Percentiles rank a stretch among this genome's conserved stretches.
These are phyloP conservation scores for Gossypium schwendimanii DNA, from an alignment of 441 rosid species.

Conservation along the genomic window DNA sequence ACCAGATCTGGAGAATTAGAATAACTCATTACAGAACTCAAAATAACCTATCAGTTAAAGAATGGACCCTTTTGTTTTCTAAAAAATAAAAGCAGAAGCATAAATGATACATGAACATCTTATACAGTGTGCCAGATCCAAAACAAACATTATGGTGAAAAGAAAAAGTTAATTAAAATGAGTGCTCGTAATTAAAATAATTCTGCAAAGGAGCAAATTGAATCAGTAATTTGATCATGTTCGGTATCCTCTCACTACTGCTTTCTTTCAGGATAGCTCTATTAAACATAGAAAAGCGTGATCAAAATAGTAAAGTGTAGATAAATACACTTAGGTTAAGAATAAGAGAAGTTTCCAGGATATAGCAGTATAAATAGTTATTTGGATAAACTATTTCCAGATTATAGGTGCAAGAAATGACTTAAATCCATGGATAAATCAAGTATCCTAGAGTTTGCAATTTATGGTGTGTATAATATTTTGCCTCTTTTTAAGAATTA, in stretches of 20 bases:
- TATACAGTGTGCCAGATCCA: neutral
- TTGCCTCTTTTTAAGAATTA: neutral
- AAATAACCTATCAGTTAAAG: conserved; percentile 12
- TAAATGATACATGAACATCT: neutral
- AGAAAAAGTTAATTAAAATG: neutral
- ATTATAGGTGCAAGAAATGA: conserved; percentile 1
- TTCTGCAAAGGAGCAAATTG: neutral
- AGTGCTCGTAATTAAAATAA: conserved; percentile 5
- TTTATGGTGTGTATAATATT: neutral
- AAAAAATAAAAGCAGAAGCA: conserved; percentile 3
- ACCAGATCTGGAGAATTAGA: conserved; percentile 67
- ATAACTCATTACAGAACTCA: conserved; percentile 19
- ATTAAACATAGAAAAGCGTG: neutral
- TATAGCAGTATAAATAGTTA: neutral
- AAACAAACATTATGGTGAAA: neutral
- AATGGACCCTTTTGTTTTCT: neutral
- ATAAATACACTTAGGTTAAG: neutral
- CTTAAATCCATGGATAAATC: neutral
- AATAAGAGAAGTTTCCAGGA: neutral
- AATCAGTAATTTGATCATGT: neutral
- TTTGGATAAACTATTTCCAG: conserved; percentile 2
- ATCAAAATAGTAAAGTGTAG: neutral
- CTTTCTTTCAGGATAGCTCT: neutral
- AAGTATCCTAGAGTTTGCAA: neutral
- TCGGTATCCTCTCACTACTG: neutral